Conservation (phyloP, 176 grass and related monocot genomes). For the Musa troglodytarum region DNA sequence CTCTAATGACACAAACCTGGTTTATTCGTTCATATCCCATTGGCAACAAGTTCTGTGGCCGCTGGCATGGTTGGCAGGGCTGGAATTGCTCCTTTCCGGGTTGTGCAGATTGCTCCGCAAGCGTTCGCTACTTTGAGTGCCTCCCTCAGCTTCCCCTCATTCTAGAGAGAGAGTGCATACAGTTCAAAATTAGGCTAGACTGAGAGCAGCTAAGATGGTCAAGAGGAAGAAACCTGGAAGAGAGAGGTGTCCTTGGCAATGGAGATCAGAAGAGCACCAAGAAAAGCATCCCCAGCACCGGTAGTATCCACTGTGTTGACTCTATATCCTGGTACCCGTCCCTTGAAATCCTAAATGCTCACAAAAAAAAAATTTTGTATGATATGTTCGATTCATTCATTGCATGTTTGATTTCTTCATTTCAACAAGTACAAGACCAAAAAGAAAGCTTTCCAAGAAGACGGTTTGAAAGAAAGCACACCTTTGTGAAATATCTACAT, state of each 20-base stretch:
- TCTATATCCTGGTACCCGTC: constrained; percentile 43
- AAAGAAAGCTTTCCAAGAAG: too few relatives aligned
- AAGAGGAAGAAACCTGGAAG: constrained; percentile 34
- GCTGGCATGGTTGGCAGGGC: constrained; percentile 49
- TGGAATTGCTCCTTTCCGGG: constrained; percentile 80
- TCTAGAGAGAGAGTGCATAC: constrained; percentile 16
- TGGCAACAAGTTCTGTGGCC: constrained; percentile 36
- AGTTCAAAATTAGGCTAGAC: too few relatives aligned
- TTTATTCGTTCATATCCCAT: constrained; percentile 22
- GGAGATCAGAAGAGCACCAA: constrained; percentile 58
- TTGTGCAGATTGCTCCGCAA: constrained; percentile 75
- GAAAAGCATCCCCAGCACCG: constrained; percentile 80
- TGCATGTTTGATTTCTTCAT: too few relatives aligned
- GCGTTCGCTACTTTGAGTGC: constrained; percentile 71
- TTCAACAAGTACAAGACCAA: background rate
- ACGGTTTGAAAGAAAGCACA: background rate
- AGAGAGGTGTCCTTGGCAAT: constrained; percentile 64
- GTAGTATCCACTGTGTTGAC: constrained; percentile 80
- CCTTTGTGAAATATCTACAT: constrained; percentile 87
- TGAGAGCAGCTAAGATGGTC: background rate
- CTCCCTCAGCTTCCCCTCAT: constrained; percentile 75
- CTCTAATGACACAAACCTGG: too few relatives aligned
- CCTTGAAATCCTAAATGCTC: constrained; percentile 57
- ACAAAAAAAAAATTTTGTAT: too few relatives aligned
- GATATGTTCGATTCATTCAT: too few relatives aligned